Evolutionary conservation across 768 basidiomycete species (phyloP).

Genomic region (Kwoniella newhampshirensis): DNA sequence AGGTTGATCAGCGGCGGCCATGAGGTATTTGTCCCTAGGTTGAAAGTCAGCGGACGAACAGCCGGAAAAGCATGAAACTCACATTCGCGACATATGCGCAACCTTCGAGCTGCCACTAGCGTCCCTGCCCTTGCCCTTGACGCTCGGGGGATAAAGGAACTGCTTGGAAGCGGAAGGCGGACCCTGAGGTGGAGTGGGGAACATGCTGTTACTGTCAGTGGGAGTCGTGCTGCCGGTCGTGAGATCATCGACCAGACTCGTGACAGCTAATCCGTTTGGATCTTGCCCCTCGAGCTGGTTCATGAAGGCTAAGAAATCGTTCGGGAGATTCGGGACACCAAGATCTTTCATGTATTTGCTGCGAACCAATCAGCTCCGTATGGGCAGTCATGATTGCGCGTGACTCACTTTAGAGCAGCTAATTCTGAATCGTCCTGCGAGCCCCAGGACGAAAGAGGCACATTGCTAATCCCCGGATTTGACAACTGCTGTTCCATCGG

Average conservation of each 20-base stretch:
- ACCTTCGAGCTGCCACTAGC: conserved; percentile 6
- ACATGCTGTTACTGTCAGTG: not conserved
- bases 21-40: conserved; percentile 81
- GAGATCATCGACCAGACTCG: not conserved
- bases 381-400: not conserved
- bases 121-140: conserved; percentile 37
- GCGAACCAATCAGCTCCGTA: not conserved
- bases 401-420: conserved; percentile 41
- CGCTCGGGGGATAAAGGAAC: not conserved
- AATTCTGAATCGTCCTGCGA: conserved; percentile 36
- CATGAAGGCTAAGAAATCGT: conserved; percentile 36
- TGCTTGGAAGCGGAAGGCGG: not conserved
- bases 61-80: conserved; percentile 39
- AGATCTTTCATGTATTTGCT: conserved; percentile 45
- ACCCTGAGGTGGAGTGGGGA: not conserved
- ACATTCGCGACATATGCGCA: conserved; percentile 34
- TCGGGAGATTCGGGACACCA: conserved; percentile 39
- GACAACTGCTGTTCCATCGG: conserved; percentile 10
- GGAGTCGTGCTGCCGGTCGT: not conserved
- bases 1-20: conserved; percentile 93
- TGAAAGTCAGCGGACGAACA: conserved; percentile 68
- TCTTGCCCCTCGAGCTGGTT: conserved; percentile 13
- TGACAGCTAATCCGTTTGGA: conserved; percentile 4
- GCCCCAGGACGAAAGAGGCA: conserved; percentile 20
- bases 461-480: conserved; percentile 9